Conservation (phyloP, 129 eudicot species). For the Saussurea involucrata region DNA sequence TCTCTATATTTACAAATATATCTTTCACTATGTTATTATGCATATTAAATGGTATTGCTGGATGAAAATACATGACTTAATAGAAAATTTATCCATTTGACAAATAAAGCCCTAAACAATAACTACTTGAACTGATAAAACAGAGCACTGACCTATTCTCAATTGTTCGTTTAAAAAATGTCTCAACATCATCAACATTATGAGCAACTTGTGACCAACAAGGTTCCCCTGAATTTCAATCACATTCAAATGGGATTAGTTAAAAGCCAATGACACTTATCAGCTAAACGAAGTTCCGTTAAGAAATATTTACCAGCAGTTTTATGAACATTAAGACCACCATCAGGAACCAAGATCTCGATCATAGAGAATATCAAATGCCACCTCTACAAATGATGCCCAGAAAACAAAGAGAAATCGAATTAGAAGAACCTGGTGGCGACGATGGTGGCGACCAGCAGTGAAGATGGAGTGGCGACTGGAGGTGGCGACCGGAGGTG, state of each 20-base stretch:
- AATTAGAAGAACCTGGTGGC: too few species aligned
- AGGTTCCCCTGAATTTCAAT: constrained; percentile 61
- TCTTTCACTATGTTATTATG: too few species aligned
- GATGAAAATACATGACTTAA: too few species aligned
- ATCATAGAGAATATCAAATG: constrained; percentile 84
- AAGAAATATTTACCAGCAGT: constrained; percentile 43
- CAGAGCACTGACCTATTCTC: constrained; percentile 67
- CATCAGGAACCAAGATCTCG: constrained; percentile 90
- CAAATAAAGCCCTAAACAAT: not conserved
- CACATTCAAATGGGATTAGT: not conserved
- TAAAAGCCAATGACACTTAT: not conserved
- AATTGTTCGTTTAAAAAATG: constrained; percentile 71
- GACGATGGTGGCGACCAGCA: too few species aligned
- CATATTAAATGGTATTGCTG: too few species aligned
- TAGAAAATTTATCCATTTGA: too few species aligned
- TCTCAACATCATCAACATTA: constrained; percentile 76
- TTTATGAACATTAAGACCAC: constrained; percentile 62
- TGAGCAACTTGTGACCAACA: constrained; percentile 79
- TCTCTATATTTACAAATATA: too few species aligned
- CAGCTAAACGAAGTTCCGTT: not conserved
- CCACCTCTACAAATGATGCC: too few species aligned
- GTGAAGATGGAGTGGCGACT: too few species aligned
- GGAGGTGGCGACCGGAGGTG: too few species aligned
- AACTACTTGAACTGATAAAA: not conserved
- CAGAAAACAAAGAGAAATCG: too few species aligned